Evolutionary conservation across 306 rosid genomes (phyloP).

Genomic region (Corylus americana): DNA sequence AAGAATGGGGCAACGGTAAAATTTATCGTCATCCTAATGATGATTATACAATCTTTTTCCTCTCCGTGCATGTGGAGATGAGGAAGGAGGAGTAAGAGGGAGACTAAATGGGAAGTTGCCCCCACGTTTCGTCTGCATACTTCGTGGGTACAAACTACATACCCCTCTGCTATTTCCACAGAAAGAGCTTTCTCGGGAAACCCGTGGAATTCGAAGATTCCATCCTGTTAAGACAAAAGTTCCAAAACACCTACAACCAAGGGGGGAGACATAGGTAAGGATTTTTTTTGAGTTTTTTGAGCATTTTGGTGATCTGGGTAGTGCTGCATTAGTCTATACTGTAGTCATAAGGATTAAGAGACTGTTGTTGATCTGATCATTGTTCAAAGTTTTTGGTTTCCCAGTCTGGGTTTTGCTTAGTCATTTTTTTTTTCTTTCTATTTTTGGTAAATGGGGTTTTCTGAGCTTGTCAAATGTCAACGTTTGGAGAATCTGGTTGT

Average conservation of each 20-base stretch:
- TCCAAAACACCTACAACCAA: slow-evolving; percentile 2
- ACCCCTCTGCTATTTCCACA: slow-evolving; percentile 37
- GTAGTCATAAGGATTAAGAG: background rate
- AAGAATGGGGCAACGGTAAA: background rate
- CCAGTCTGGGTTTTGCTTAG: slow-evolving; percentile 10
- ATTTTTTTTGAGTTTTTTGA: slow-evolving; percentile 30
- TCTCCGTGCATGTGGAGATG: slow-evolving; percentile 33
- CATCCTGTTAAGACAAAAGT: slow-evolving; percentile 11
- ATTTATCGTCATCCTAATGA: background rate
- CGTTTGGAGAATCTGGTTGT: slow-evolving; percentile 8
- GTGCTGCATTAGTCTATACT: slow-evolving; percentile 32
- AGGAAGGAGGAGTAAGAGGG: slow-evolving; percentile 10
- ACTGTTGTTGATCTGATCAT: slow-evolving; percentile 33
- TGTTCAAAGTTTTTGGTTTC: slow-evolving; percentile 8
- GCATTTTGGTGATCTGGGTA: slow-evolving; percentile 46
- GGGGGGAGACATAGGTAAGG: slow-evolving; percentile 31
- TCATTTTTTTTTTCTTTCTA: slow-evolving; percentile 6
- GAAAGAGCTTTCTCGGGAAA: slow-evolving; percentile 25
- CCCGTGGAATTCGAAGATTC: slow-evolving; percentile 25
- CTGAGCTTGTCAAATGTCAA: slow-evolving; percentile 8
- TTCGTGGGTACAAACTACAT: slow-evolving; percentile 24
- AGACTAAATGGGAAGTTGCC: slow-evolving; percentile 52
- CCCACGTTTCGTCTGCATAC: slow-evolving; percentile 57
- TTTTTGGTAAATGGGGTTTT: background rate
- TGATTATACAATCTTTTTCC: background rate